Conservation (phyloP, 106 monocot species). For the Acanthochlamys bracteata region DNA sequence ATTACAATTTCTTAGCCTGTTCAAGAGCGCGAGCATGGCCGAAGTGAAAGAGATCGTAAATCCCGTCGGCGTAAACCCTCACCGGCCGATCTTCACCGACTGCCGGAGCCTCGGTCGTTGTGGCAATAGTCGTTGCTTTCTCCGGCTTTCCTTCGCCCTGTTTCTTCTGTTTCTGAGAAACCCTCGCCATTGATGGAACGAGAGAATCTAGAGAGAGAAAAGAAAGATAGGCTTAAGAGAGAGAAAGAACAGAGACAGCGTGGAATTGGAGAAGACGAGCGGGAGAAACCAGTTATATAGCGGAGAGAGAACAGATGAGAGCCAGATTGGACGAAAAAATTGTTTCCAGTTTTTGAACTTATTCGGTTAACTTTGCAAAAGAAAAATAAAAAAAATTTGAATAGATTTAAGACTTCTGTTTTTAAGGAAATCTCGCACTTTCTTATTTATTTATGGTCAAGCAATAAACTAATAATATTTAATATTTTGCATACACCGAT, state of each 20-base stretch:
- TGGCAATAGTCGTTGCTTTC: background rate
- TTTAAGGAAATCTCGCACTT: no score
- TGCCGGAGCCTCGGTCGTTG: slow-evolving; percentile 3
- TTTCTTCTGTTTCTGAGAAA: background rate
- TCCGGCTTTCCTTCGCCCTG: background rate
- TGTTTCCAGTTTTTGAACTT: no score
- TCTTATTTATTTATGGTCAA: no score
- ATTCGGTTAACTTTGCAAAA: no score
- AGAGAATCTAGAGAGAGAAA: slow-evolving; percentile 3
- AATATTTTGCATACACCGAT: no score
- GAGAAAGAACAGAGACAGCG: background rate
- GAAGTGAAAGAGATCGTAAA: slow-evolving; percentile 73
- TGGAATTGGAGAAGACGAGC: background rate
- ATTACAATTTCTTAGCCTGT: slow-evolving; percentile 57
- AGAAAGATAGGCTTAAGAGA: background rate
- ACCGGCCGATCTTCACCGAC: slow-evolving; percentile 20
- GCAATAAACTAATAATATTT: no score
- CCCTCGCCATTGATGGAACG: background rate
- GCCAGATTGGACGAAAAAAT: no score
- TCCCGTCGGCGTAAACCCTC: slow-evolving; percentile 65
- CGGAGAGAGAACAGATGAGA: no score
- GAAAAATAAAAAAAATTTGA: no score
- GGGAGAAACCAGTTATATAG: background rate
- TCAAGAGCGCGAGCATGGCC: slow-evolving; percentile 64
- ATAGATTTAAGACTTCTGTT: no score